Evolutionary conservation across 2,329 filamentous ascomycete species (phyloP).

Genomic region (Hymenoscyphus scutula): DNA sequence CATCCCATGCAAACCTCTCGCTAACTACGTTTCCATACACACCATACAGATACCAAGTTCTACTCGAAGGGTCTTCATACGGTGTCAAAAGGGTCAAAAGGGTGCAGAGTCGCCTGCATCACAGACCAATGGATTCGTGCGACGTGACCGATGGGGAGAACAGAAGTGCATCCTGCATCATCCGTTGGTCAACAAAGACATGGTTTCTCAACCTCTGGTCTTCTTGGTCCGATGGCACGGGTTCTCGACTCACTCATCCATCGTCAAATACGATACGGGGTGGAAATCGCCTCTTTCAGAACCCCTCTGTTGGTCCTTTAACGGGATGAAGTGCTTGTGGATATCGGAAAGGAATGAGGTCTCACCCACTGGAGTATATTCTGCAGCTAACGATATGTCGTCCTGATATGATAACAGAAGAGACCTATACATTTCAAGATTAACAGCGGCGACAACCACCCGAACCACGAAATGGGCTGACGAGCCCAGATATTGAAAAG

Average conservation of each 20-base stretch:
- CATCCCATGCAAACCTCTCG: neutral
- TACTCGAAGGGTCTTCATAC: neutral
- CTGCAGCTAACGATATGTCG: constrained; percentile 17
- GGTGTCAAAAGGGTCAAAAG: no score
- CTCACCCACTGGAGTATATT: constrained; percentile 27
- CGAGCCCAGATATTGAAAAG: no score
- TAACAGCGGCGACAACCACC: constrained; percentile 14
- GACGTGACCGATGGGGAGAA: neutral
- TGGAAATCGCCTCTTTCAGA: neutral
- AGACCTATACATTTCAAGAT: constrained; percentile 17
- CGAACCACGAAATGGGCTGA: neutral
- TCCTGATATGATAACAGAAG: constrained; percentile 11
- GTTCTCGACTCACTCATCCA: neutral
- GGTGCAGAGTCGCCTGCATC: constrained; percentile 1
- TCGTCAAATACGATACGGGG: constrained; percentile 2
- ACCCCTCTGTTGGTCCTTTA: neutral
- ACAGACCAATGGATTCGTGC: neutral
- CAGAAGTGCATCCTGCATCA: neutral
- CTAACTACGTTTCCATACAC: neutral
- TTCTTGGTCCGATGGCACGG: neutral
- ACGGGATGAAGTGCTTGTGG: constrained; percentile 53
- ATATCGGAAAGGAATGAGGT: constrained; percentile 49
- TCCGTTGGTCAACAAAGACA: neutral
- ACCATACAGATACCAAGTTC: constrained; percentile 1
- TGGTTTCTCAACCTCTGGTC: constrained; percentile 5